phyloP scores from a whole-genome alignment of 2,329 filamentous ascomycete genomes.

The Thelonectria olida region DNA sequence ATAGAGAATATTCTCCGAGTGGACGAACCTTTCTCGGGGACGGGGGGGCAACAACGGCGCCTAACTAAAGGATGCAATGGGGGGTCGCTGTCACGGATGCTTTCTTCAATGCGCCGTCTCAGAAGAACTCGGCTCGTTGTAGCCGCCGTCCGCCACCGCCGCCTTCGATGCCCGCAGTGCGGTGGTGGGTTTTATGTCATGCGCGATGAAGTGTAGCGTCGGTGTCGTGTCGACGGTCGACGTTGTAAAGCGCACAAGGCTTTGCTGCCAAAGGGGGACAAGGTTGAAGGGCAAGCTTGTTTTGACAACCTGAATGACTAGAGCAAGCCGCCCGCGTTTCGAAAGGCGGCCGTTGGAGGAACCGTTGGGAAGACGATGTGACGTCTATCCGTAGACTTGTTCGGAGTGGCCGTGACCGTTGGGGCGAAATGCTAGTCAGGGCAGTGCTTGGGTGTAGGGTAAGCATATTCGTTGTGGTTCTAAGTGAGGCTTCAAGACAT shows the following conservation, averaged over 20 bases:
- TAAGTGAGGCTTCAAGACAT: no score
- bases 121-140: background rate
- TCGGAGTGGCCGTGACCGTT: no score
- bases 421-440: no score
- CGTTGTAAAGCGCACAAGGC: background rate
- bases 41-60: background rate
- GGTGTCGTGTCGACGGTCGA: background rate
- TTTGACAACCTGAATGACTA: background rate
- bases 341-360: no score
- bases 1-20: slow-evolving; percentile 24
- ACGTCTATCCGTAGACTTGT: no score
- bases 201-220: background rate
- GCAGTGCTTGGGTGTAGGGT: no score
- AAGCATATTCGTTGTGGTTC: no score
- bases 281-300: background rate
- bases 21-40: background rate
- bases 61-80: background rate
- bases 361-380: no score
- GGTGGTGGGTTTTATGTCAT: background rate
- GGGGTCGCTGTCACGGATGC: background rate
- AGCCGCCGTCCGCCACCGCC: background rate
- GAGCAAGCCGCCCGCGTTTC: background rate
- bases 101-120: background rate
- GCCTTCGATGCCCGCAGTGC: no score
- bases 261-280: no score